Evolutionary conservation across 1,284 basidiomycete genomes (phyloP).

Genomic region (Cutaneotrichosporon dermatis): DNA sequence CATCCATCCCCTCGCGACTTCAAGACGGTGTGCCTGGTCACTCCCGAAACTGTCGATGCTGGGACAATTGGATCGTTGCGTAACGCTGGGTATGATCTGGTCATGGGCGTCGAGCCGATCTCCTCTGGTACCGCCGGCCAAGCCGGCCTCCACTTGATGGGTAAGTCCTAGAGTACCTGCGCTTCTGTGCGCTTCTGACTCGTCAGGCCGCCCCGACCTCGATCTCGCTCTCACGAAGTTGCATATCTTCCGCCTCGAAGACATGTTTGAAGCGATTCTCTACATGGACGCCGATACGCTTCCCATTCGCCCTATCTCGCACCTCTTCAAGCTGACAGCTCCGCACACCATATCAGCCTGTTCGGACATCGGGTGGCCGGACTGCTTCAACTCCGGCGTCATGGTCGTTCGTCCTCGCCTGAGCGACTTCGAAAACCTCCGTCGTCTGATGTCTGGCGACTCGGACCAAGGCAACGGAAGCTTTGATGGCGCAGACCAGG

Average conservation of each 20-base stretch:
- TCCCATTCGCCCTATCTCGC: slow-evolving; percentile 77
- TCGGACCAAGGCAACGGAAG: slow-evolving; percentile 58
- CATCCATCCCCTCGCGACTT: slow-evolving; percentile 66
- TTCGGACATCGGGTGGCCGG: slow-evolving; percentile 97
- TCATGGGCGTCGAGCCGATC: slow-evolving; percentile 87
- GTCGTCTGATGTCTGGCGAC: slow-evolving; percentile 35
- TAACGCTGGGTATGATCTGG: slow-evolving; percentile 68
- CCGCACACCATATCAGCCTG: slow-evolving; percentile 64
- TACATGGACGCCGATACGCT: slow-evolving; percentile 96
- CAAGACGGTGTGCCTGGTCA: slow-evolving; percentile 86
- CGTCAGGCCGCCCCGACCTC: slow-evolving; percentile 82
- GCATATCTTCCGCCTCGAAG: slow-evolving; percentile 84
- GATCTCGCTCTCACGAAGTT: slow-evolving; percentile 89
- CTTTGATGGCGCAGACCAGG: slow-evolving; percentile 98
- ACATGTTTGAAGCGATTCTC: slow-evolving; percentile 75
- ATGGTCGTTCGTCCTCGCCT: slow-evolving; percentile 78
- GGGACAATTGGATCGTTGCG: slow-evolving; percentile 74
- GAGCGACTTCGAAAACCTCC: slow-evolving; percentile 73
- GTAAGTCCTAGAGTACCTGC: slow-evolving; percentile 54
- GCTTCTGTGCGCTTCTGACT: slow-evolving; percentile 8
- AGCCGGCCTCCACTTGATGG: slow-evolving; percentile 69
- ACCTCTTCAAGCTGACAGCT: slow-evolving; percentile 65
- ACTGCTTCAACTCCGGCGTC: slow-evolving; percentile 96
- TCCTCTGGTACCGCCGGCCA: slow-evolving; percentile 54
- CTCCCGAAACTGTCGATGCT: slow-evolving; percentile 87